phyloP scores from a whole-genome alignment of 2,329 filamentous ascomycete species.

The Fusarium robinianum region DNA sequence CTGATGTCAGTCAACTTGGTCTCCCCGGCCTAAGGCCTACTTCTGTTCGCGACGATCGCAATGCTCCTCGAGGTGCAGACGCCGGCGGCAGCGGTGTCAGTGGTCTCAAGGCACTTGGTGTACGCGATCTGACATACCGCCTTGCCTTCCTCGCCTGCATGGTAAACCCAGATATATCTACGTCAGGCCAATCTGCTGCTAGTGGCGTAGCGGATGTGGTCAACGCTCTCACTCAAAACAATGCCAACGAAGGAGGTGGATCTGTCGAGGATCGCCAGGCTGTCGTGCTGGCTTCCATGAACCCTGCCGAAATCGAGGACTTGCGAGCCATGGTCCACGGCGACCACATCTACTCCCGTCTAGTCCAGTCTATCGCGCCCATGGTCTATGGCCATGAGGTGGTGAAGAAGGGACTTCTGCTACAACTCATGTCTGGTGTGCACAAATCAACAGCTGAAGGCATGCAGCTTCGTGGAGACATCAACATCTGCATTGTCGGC shows the following conservation, averaged over 20 bases:
- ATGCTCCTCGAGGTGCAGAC: slow-evolving; percentile 73
- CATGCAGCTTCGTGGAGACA: slow-evolving; percentile 93
- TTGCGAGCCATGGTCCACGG: slow-evolving; percentile 91
- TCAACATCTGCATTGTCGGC: slow-evolving; percentile 98
- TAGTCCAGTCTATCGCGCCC: slow-evolving; percentile 92
- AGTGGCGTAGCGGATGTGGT: slow-evolving; percentile 75
- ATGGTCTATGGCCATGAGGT: slow-evolving; percentile 98
- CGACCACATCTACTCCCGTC: slow-evolving; percentile 89
- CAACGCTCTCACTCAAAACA: slow-evolving; percentile 70
- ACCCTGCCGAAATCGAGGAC: slow-evolving; percentile 85
- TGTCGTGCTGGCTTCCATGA: slow-evolving; percentile 84
- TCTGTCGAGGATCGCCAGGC: slow-evolving; percentile 86
- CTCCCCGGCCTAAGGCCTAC: slow-evolving; percentile 84
- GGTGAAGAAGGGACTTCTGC: slow-evolving; percentile 93
- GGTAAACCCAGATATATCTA: slow-evolving; percentile 86
- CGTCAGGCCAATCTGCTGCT: slow-evolving; percentile 73
- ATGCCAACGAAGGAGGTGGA: slow-evolving; percentile 67
- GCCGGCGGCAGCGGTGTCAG: slow-evolving; percentile 83
- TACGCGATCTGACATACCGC: slow-evolving; percentile 91
- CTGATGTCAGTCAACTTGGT: slow-evolving; percentile 92
- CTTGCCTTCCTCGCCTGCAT: slow-evolving; percentile 97
- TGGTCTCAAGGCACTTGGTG: slow-evolving; percentile 89
- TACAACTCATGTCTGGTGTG: slow-evolving; percentile 96
- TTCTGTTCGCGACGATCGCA: slow-evolving; percentile 80
- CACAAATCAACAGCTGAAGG: slow-evolving; percentile 90